Evolutionary conservation across 192 early-diverging fungal species (phyloP), one percentile per base, ranked within the genome.

Genomic region (Podila minutissima): DNA sequence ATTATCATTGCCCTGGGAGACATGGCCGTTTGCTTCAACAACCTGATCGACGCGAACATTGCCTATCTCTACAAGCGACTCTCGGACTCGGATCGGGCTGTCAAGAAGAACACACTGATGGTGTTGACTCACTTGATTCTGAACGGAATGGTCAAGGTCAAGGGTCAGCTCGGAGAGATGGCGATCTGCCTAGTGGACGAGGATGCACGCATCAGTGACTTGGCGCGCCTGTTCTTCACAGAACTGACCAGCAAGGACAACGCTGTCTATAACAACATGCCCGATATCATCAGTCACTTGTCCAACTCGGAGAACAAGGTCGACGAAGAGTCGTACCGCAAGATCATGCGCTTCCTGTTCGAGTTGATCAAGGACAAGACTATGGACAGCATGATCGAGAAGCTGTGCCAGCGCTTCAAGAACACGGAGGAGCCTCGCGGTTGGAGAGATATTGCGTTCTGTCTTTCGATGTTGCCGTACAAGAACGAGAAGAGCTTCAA

Each of bases 131-230:
- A 98, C 76, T 84, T 99, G 83, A 96, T 99, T 53, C 86, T 99
- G 57, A 99, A 99, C 81, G 97, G 97, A 28, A 98, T 98, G 97
- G 92, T 99, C 81, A 99, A 99, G 76, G 97, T 97, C 46, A 99
- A 98, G 82, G 98, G 97, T 12, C 97, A 99, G 74, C 88, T 99
- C 57, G 94, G 94, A 74, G 97, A 98, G 82, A 98, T 99, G 94
- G 97, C 97, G 2, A 99, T 97, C 76, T 99, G 97, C 60, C 86
- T 99, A 9, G 95, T 96, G 72, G 94, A 96, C 75, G 86, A 88
- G 26, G 97, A 98, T 76, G 81, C 82, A 50, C 89, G 96, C 3
- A 97, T 99, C 50, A 92, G 93, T 38, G 97, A 98, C 71, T 88
- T 99, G 72, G 92, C 97, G 0, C 95, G 93, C 37, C 86, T 97